Evolutionary conservation across 164 flowering plant genomes (phyloP), one percentile per base, ranked within the genome.

Genomic region (Tetracentron sinense): DNA sequence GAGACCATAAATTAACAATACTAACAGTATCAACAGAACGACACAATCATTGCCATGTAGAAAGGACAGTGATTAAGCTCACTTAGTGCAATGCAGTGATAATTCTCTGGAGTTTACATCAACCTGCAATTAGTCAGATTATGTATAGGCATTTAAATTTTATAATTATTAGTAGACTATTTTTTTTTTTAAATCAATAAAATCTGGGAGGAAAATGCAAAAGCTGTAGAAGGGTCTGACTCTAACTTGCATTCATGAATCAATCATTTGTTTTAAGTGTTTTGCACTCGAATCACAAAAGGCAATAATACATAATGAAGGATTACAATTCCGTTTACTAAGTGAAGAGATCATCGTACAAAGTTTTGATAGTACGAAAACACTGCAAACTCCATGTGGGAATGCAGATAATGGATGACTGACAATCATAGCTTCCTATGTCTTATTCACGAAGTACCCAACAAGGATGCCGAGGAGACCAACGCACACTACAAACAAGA

Each of bases 381-480:
- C 38, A 58, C 52, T 30, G 35, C 7, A 30, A 38, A 30, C 51
- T 48, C 38, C 29, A 64, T 60, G 25, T 52, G n/a, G 54, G 56
- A 25, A 60, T 67, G 55, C 62, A 31, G 52, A 28, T 23, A 61
- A 60, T 23, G 3, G 23, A 59, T 15, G 11, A 29, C n/a, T 19
- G 31, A 30, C 19, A 42, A 54, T 23, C 38, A 26, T 21, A 16
- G 2, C 23, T 30, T 61, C 30, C 65, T 64, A 74, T 35, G 72
- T 58, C 59, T 66, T 75, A 71, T 77, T 82, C 38, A 82, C 26
- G 15, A 81, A 46, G 71, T 77, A 86, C 21, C 91, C 91, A 63
- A 77, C 22, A 52, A 83, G 35, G 54, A 79, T 21, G 16, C 91
- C 83, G 0, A 86, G 49, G 7, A 86, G 75, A 61, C 81, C 91